Base-by-base conservation (phyloP, 352 stramenopile genomes). In the Phytophthora melonis region DNA sequence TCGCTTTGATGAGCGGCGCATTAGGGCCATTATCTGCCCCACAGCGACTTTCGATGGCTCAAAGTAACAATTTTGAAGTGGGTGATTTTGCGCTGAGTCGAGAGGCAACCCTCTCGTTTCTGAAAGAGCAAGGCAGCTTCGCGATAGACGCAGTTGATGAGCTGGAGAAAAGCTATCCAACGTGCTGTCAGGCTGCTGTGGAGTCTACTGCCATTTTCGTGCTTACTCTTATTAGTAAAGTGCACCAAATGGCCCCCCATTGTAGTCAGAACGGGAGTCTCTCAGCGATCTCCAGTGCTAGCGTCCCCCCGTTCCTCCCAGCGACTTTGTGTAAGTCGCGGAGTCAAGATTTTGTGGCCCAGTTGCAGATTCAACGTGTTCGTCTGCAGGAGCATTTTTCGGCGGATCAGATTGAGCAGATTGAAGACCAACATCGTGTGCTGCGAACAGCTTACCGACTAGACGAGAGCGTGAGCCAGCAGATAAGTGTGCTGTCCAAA, bases 61-160 rank as follows among this genome's bases (percentile, higher is more conserved):
- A 70, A 54, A 49, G 3, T n/a, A 32, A 74, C 16, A 59, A 50
- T 49, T 76, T 66, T 53, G 68, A 73, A 41, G 25, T 67, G 49
- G 72, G 62, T 3, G 45, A 56, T 53, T 76, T 76, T 50, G 53
- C 53, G 16, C 30, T 79, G 25, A 76, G 53, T 68, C 58, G 57
- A 58, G 63, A 72, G 13, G 58, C 55, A 18, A 67, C 63, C 1
- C 32, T 73, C 58, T 68, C 56, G 5, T 79, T 79, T 47, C 19
- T 80, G 41, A 80, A 80, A 65, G 69, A 80, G 27, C 73, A 77
- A 75, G 64, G 73, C 19, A 77, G 73, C 47, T 80, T 77, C 23
- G 63, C 66, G 34, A 77, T 77, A 9, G 62, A 58, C 5, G 61
- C 73, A 0, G 30, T 80, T 16, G 58, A 74, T 14, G 64, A 77